These are phyloP conservation scores for Diutina rugosa DNA, from an alignment of 1,139 yeast species.

Conservation along the genomic window DNA sequence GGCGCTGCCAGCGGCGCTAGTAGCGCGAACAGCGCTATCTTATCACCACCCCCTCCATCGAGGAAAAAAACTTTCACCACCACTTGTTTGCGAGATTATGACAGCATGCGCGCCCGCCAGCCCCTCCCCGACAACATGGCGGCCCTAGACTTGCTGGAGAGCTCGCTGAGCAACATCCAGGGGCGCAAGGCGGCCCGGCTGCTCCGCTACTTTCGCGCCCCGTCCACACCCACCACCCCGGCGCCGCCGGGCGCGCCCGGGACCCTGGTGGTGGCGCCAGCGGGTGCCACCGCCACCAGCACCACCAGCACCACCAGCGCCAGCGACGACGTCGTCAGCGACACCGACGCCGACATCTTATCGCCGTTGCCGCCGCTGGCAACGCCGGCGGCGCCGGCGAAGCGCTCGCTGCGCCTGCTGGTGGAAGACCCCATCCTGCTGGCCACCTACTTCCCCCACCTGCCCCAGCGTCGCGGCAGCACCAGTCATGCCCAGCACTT, in stretches of 20 bases:
- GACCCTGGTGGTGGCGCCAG: neutral
- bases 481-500: slow-evolving; percentile 16
- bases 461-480: slow-evolving; percentile 22
- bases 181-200: slow-evolving; percentile 41
- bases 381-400: slow-evolving; percentile 6
- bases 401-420: neutral
- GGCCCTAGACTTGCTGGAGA: neutral
- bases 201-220: slow-evolving; percentile 28
- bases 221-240: slow-evolving; percentile 1
- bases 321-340: slow-evolving; percentile 1
- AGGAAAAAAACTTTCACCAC: neutral
- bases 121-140: slow-evolving; percentile 1
- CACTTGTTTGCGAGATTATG: neutral
- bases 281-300: neutral
- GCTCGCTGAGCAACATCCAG: neutral
- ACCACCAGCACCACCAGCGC: neutral
- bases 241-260: neutral
- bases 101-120: slow-evolving; percentile 1
- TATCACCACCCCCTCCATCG: neutral
- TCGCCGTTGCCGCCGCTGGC: slow-evolving; percentile 6
- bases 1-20: neutral
- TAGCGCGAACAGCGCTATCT: neutral
- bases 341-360: slow-evolving; percentile 5
- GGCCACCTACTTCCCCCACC: slow-evolving; percentile 59
- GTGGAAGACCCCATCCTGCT: slow-evolving; percentile 43